These are phyloP conservation scores for Boletus coccyginus DNA, from an alignment of 768 basidiomycete genomes.

Conservation along the genomic window DNA sequence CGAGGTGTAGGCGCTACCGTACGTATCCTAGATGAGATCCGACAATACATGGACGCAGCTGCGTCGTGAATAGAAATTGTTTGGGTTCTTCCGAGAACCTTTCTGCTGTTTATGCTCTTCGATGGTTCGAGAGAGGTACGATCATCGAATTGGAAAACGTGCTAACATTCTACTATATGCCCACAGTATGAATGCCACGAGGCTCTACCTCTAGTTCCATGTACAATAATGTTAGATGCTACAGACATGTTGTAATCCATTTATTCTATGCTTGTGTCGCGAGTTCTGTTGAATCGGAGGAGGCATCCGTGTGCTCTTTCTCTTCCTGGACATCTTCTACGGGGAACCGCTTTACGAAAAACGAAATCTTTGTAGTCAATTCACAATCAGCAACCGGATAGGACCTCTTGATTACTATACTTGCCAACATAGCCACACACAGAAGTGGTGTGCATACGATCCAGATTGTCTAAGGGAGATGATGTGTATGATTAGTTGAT, in stretches of 20 bases:
- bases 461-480: conserved; percentile 60
- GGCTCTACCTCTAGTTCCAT: conserved; percentile 13
- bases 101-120: background rate
- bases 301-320: conserved; percentile 4
- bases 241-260: conserved; percentile 1
- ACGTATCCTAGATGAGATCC: conserved; percentile 11
- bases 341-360: conserved; percentile 28
- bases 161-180: conserved; percentile 2
- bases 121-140: background rate
- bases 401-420: conserved; percentile 14
- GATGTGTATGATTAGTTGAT: conserved; percentile 7
- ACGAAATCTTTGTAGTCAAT: conserved; percentile 22
- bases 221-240: conserved; percentile 16
- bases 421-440: conserved; percentile 61
- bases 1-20: conserved; percentile 6
- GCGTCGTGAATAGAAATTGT: background rate
- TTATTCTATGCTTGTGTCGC: conserved; percentile 17
- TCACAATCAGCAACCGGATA: conserved; percentile 8
- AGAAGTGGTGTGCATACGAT: conserved; percentile 68
- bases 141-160: background rate
- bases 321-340: conserved; percentile 26
- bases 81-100: background rate
- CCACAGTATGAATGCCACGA: background rate
- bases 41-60: background rate
- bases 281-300: conserved; percentile 4